Conservation (phyloP, 306 rosid species). For the Mimosa pudica region DNA sequence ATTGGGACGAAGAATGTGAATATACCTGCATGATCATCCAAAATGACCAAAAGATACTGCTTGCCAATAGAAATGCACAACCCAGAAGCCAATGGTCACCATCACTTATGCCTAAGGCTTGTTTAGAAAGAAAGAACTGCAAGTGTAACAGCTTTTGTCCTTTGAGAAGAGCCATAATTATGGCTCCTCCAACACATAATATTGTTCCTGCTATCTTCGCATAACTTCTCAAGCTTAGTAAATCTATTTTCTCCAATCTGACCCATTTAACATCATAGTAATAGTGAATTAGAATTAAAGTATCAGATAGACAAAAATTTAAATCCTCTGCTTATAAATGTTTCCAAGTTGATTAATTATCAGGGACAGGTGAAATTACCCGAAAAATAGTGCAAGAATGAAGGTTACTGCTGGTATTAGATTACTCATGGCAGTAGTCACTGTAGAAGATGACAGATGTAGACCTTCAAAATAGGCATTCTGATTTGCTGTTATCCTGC, state of each 20-base stretch:
- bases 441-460: conserved; percentile 64
- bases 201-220: not conserved
- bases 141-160: not conserved
- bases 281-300: not conserved
- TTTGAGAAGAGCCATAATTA: not conserved
- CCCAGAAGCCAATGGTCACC: not conserved
- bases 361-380: conserved; percentile 46
- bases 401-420: conserved; percentile 70
- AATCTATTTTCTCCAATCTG: not conserved
- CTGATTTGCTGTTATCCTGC: conserved; percentile 69
- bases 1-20: not conserved
- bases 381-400: conserved; percentile 58
- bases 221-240: not conserved
- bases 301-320: not conserved
- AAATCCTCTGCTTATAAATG: not conserved
- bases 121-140: not conserved
- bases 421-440: conserved; percentile 69
- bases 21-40: conserved; percentile 2
- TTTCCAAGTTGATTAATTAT: not conserved
- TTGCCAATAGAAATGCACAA: not conserved
- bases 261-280: not conserved
- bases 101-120: not conserved
- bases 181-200: not conserved
- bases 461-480: conserved; percentile 70
- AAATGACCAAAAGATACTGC: not conserved